These are phyloP conservation scores for Ascochyta viciae-villosae DNA, from an alignment of 2,329 filamentous ascomycete species.

Conservation along the genomic window DNA sequence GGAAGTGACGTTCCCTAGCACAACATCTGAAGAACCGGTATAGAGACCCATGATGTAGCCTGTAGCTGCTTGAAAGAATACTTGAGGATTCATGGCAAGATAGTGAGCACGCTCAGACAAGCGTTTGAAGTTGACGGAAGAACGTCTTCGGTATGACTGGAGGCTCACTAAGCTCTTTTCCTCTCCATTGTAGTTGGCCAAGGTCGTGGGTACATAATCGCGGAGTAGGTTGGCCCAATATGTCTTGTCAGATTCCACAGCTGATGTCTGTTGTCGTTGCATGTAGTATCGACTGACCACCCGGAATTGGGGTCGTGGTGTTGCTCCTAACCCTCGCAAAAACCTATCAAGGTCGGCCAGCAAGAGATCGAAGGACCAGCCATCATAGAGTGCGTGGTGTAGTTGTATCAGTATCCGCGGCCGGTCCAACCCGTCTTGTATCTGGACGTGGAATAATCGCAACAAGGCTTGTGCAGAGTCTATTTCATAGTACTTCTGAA, in stretches of 20 bases:
- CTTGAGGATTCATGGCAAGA: slow-evolving; percentile 66
- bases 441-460: slow-evolving; percentile 68
- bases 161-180: slow-evolving; percentile 15
- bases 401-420: slow-evolving; percentile 60
- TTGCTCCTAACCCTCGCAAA: slow-evolving; percentile 47
- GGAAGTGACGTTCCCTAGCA: slow-evolving; percentile 81
- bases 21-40: slow-evolving; percentile 68
- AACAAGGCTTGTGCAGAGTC: slow-evolving; percentile 54
- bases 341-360: slow-evolving; percentile 69
- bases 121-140: slow-evolving; percentile 19
- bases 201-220: slow-evolving; percentile 59
- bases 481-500: slow-evolving; percentile 52
- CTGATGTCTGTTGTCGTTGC: slow-evolving; percentile 10
- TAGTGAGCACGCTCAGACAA: slow-evolving; percentile 33
- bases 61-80: slow-evolving; percentile 77
- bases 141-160: slow-evolving; percentile 28
- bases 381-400: slow-evolving; percentile 88
- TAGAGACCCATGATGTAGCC: slow-evolving; percentile 71
- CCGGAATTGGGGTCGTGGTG: slow-evolving; percentile 65
- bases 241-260: slow-evolving; percentile 30
- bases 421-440: slow-evolving; percentile 44
- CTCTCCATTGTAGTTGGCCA: slow-evolving; percentile 66
- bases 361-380: slow-evolving; percentile 86
- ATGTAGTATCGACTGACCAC: slow-evolving; percentile 59
- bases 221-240: slow-evolving; percentile 76